Evolutionary conservation across 345 rosid genomes (phyloP).

Genomic region (Melastoma malabathricum): DNA sequence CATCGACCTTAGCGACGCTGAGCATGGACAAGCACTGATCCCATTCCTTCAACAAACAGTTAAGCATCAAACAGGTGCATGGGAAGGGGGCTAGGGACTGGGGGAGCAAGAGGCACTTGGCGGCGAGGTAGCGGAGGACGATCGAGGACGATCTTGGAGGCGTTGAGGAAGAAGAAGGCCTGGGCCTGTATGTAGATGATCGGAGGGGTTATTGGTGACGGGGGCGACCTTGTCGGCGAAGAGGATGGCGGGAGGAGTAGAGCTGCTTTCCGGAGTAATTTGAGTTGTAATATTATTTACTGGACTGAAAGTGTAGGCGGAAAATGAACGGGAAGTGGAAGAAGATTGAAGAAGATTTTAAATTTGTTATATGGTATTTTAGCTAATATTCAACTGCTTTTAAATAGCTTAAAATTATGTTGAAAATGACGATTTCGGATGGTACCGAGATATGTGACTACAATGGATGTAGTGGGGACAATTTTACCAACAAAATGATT

Average conservation of each 20-base stretch:
- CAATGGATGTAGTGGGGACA: too few relatives aligned
- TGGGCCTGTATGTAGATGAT: constrained; percentile 91
- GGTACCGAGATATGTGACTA: too few relatives aligned
- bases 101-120: constrained; percentile 65
- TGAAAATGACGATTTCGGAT: too few relatives aligned
- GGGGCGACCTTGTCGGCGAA: constrained; percentile 88
- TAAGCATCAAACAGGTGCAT: background rate
- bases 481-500: too few relatives aligned
- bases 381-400: too few relatives aligned
- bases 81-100: background rate
- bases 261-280: constrained; percentile 94
- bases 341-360: too few relatives aligned
- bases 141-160: constrained; percentile 84
- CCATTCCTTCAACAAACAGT: constrained; percentile 63
- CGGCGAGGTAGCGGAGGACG: constrained; percentile 97
- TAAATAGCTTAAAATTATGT: too few relatives aligned
- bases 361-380: too few relatives aligned
- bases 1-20: constrained; percentile 86
- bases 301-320: too few relatives aligned
- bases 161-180: constrained; percentile 81
- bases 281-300: too few relatives aligned
- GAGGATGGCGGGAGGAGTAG: constrained; percentile 88
- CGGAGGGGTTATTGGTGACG: constrained; percentile 69
- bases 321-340: too few relatives aligned
- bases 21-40: constrained; percentile 84